Evolutionary conservation across 768 basidiomycete species (phyloP).

Genomic region (Myochromella boudieri): DNA sequence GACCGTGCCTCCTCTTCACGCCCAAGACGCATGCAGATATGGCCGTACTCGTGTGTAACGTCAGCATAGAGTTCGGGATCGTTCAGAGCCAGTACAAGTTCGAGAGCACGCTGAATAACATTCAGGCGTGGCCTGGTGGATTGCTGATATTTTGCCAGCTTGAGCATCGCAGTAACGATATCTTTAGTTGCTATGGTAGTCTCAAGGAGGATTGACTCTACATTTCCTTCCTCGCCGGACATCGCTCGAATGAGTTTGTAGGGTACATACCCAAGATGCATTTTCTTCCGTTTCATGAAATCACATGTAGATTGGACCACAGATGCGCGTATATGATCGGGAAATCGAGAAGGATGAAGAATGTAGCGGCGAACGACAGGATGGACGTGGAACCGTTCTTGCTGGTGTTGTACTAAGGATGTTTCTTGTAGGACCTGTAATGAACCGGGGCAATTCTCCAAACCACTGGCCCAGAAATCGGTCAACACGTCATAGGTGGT

Average conservation of each 20-base stretch:
- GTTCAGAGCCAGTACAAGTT: background rate
- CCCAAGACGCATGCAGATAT: background rate
- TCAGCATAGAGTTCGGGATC: constrained; percentile 1
- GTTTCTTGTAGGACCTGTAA: constrained; percentile 6
- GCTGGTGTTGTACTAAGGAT: constrained; percentile 1
- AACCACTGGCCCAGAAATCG: constrained; percentile 5
- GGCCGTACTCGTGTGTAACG: background rate
- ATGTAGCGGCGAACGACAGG: constrained; percentile 21
- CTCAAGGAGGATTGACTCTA: constrained; percentile 16
- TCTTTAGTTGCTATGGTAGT: constrained; percentile 1
- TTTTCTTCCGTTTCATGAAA: constrained; percentile 14
- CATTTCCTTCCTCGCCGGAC: constrained; percentile 12
- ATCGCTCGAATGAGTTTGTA: constrained; percentile 8
- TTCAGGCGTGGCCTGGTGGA: constrained; percentile 13
- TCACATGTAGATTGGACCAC: constrained; percentile 13
- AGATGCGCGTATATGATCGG: background rate
- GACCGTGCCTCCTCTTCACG: background rate
- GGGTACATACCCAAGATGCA: constrained; percentile 4
- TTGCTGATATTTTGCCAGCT: constrained; percentile 16
- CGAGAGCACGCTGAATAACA: constrained; percentile 5
- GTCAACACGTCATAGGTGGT: constrained; percentile 15
- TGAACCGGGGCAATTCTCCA: constrained; percentile 5
- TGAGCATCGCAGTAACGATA: constrained; percentile 15
- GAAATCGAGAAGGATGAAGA: constrained; percentile 8
- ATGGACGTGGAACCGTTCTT: constrained; percentile 13